A percentile compares a stretch with the other conserved stretches of the same genome.
Conservation (phyloP, 805 yeast genomes). For the Cephaloascus albidus region DNA sequence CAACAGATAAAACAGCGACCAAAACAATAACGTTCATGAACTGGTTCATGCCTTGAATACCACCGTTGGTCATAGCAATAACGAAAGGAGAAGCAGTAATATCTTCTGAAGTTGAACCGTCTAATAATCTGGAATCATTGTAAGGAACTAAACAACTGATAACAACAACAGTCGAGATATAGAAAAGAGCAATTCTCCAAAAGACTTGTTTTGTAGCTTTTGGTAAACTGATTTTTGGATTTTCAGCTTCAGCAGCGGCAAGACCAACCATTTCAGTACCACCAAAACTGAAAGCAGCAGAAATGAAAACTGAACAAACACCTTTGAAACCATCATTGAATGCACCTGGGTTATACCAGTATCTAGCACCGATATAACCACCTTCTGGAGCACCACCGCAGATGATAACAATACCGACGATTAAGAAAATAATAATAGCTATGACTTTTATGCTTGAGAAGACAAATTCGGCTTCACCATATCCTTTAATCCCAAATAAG, state of each 20-base stretch:
- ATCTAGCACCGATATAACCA: constrained; percentile 38
- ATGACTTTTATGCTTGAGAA: constrained; percentile 36
- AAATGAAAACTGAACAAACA: constrained; percentile 26
- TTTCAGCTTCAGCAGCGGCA: constrained; percentile 30
- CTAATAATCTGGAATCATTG: constrained; percentile 18
- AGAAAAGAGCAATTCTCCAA: constrained; percentile 31
- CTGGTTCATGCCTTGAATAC: constrained; percentile 54
- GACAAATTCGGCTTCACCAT: constrained; percentile 50
- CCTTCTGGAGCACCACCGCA: constrained; percentile 47
- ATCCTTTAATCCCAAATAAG: constrained; percentile 42
- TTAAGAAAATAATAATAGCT: constrained; percentile 38
- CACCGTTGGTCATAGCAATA: constrained; percentile 57
- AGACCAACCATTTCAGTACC: constrained; percentile 32
- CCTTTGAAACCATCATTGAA: constrained; percentile 38
- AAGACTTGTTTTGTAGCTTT: constrained; percentile 32
- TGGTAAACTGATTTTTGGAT: constrained; percentile 26
- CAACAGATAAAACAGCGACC: constrained; percentile 60
- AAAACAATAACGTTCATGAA: constrained; percentile 63
- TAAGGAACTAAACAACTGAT: constrained; percentile 17
- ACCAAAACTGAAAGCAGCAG: constrained; percentile 31
- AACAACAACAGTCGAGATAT: constrained; percentile 16
- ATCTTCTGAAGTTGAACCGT: constrained; percentile 39
- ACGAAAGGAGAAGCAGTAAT: constrained; percentile 75
- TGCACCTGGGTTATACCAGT: constrained; percentile 48
- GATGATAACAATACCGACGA: constrained; percentile 34